Conservation (phyloP, 2,329 filamentous ascomycete species). For the Chaetomiaceae sp. region DNA sequence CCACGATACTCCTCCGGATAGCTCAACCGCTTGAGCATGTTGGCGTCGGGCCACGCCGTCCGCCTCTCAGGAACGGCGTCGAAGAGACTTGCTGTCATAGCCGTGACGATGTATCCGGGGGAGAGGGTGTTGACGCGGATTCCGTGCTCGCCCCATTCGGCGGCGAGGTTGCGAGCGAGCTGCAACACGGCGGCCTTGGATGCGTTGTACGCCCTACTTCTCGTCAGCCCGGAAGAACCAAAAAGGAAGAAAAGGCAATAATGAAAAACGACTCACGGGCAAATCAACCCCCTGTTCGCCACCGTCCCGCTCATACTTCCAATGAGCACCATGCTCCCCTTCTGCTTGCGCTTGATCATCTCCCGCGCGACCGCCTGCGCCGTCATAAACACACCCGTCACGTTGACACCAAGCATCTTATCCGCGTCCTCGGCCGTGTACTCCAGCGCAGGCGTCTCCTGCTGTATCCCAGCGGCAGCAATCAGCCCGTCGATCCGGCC, state of each 20-base stretch:
- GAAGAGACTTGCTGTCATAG: conserved; percentile 81
- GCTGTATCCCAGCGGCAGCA: conserved; percentile 66
- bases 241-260: neutral
- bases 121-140: conserved; percentile 80
- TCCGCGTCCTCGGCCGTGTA: conserved; percentile 72
- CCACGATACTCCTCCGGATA: conserved; percentile 66
- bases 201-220: conserved; percentile 63
- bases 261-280: conserved; percentile 47
- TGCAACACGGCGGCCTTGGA: conserved; percentile 72
- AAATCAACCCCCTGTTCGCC: conserved; percentile 57
- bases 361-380: conserved; percentile 83
- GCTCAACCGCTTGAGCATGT: conserved; percentile 73
- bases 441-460: conserved; percentile 78
- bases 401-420: conserved; percentile 77
- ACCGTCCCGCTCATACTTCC: conserved; percentile 67
- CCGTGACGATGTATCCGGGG: conserved; percentile 74
- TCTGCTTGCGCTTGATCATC: conserved; percentile 55
- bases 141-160: conserved; percentile 67
- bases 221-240: neutral
- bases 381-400: conserved; percentile 82
- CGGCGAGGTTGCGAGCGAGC: conserved; percentile 64
- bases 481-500: conserved; percentile 77
- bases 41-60: conserved; percentile 71
- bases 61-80: conserved; percentile 65
- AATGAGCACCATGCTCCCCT: conserved; percentile 62